Conservation (phyloP, 805 yeast species). For the Priceomyces melissophilus region DNA sequence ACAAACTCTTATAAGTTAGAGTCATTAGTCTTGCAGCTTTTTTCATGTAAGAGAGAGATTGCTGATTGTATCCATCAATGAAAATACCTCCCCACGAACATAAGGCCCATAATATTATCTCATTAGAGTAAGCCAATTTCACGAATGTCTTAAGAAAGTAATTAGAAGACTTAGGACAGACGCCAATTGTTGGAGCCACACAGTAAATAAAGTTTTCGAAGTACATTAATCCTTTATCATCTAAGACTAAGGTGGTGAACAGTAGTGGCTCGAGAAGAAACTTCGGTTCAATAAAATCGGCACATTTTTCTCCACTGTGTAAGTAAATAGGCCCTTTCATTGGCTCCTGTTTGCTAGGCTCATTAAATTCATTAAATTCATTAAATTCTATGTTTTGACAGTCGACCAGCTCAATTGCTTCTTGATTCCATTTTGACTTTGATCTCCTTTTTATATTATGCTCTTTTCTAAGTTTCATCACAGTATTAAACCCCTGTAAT, state of each 20-base stretch:
- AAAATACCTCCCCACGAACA: conserved; percentile 61
- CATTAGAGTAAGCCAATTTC: conserved; percentile 48
- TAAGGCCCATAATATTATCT: conserved; percentile 47
- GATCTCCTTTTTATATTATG: not conserved
- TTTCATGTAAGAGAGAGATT: not conserved
- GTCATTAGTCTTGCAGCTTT: conserved; percentile 1
- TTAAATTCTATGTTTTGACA: not conserved
- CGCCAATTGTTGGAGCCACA: conserved; percentile 46
- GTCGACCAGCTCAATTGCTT: not conserved
- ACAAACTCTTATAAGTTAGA: not conserved
- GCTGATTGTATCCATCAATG: conserved; percentile 1
- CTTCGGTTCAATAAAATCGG: not conserved
- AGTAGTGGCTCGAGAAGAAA: not conserved
- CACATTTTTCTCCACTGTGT: not conserved
- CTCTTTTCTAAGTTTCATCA: not conserved
- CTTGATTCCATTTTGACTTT: not conserved
- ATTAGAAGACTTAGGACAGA: conserved; percentile 47
- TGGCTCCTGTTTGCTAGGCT: not conserved
- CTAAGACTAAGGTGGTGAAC: not conserved
- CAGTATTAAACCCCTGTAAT: not conserved
- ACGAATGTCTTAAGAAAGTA: conserved; percentile 51
- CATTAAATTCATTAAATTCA: not conserved
- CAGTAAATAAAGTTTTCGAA: conserved; percentile 50
- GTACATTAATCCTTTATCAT: conserved; percentile 12
- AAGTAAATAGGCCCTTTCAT: not conserved